Base-by-base conservation (phyloP, 2,329 filamentous ascomycete genomes). In the Ramichloridium luteum region DNA sequence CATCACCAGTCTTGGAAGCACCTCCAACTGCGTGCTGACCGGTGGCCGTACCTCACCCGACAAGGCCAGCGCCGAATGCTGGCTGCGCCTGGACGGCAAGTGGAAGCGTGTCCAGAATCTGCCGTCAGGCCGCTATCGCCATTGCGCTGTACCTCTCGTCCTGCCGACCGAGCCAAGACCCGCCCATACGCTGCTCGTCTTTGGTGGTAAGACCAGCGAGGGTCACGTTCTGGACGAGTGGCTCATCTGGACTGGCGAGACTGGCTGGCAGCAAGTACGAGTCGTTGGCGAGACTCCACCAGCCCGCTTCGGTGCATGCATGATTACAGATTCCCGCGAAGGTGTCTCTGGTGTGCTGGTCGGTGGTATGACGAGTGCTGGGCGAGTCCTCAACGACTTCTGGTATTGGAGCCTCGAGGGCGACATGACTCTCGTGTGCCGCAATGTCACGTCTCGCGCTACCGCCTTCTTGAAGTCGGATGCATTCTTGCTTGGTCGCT, bases 1-100 rank as follows among this genome's bases (percentile, higher is more conserved):
- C 0, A 62, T 85, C 13, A 86, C 80, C 13, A 64, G 73, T 29
- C 51, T 92, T 4, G 68, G 66, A 2, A 58, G 64, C 18, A 49
- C 44, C 4, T 55, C 58, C 13, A 70, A 70, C 11, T 68, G 67
- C 37, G 56, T 94, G 8, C 61, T 93, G 28, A 67, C 72, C 16
- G 86, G 88, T 14, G 88, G 88, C 4, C 70, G 86, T 37, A 66
- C 70, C n/a, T 88, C 83, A 5, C 85, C 86, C 4, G 65, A 74
- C 9, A 68, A 66, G 16, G 74, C 74, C 2, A 61, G 83, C 25
- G 62, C 62, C 20, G 81, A 90, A 53, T 85, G 80, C 45, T 94
- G 83, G 83, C 45, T 85, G 2, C 72, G 77, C 40, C 64, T 69
- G 31, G 68, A 68, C 30, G 64, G 64, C 16, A 53, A 48, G 10